Evolutionary conservation across 2,329 filamentous ascomycete genomes (phyloP).

Genomic region (Colletotrichum endophyticum): DNA sequence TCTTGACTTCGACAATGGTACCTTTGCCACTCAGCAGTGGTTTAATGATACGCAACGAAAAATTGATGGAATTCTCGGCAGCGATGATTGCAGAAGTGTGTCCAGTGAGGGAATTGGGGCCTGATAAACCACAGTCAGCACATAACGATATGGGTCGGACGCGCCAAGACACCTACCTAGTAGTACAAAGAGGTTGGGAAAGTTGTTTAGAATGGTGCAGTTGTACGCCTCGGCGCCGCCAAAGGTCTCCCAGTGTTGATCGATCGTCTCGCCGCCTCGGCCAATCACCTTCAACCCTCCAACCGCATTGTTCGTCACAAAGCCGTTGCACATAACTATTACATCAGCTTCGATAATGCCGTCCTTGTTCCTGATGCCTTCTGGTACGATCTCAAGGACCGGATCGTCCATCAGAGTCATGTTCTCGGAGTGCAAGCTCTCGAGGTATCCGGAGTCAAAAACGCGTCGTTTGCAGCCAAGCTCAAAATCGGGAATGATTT

Average conservation of each 20-base stretch:
- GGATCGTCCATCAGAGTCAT: conserved; percentile 50
- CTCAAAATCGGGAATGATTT: conserved; percentile 66
- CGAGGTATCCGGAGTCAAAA: conserved; percentile 61
- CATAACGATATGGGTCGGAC: neutral
- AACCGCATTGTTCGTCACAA: conserved; percentile 59
- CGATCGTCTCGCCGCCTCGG: conserved; percentile 50
- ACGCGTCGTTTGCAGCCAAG: conserved; percentile 70
- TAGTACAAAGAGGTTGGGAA: conserved; percentile 70
- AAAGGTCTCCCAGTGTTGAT: conserved; percentile 60
- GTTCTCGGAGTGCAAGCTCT: conserved; percentile 55
- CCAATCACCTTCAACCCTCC: conserved; percentile 59
- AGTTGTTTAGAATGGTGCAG: conserved; percentile 60
- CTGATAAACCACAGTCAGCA: conserved; percentile 21
- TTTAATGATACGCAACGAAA: conserved; percentile 62
- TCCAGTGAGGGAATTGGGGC: conserved; percentile 67
- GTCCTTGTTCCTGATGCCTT: conserved; percentile 39
- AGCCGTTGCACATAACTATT: conserved; percentile 67
- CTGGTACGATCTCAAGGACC: conserved; percentile 50
- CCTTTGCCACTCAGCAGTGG: conserved; percentile 41
- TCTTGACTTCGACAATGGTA: conserved; percentile 34
- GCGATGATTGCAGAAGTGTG: conserved; percentile 66
- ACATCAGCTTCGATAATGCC: conserved; percentile 58
- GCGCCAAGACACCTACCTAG: conserved; percentile 41
- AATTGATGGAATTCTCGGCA: conserved; percentile 66
- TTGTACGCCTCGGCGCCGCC: conserved; percentile 69